Base-by-base conservation (phyloP, 2,329 filamentous ascomycete species). In the Trichoderma hamatum region DNA sequence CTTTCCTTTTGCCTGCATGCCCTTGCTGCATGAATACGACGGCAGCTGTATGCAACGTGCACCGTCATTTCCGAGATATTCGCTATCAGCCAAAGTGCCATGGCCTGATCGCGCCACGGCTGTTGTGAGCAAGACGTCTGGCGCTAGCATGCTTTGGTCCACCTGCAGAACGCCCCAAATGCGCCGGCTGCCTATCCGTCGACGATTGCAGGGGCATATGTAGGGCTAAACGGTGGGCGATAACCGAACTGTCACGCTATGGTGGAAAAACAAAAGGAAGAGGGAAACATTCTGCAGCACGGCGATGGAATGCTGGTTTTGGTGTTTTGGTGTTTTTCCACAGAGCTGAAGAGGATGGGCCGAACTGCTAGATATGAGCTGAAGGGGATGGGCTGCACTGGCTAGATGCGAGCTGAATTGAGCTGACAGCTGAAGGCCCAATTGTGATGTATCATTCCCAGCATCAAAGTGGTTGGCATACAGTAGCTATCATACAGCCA, bases 11-110 rank as follows among this genome's bases (percentile, higher is more conserved):
- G n/a, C 13, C 21, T 28, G 19, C 11, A 13, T 32, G 16, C n/a
- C 49, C 30, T 13, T 52, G 61, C 46, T 49, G 46, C 21, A 43
- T 43, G 19, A 9, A 43, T 43, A 43, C 39, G 39, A 43, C 39
- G 9, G 39, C 9, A 36, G n/a, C 7, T 49, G 5, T 13, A 13
- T 13, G 21, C 46, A 21, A 39, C 61, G 49, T 30, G 52, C 52
- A 30, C 32, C 61, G 52, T 51, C 49, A 30, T 54, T 55, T 39
- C 61, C 61, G 61, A 64, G 32, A 64, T 64, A 64, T 64, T 64
- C 61, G 61, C 61, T 64, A 64, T 64, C 61, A 64, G 46, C 34
- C 34, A 32, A 24, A 64, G 61, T 28, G 61, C 49, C 49, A 64
- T 64, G 61, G 61, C 49, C 49, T 64, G 61, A 64, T 64, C 61